Base-by-base conservation (phyloP, 1,139 yeast genomes). In the Nakaseomyces uthaithaninus region DNA sequence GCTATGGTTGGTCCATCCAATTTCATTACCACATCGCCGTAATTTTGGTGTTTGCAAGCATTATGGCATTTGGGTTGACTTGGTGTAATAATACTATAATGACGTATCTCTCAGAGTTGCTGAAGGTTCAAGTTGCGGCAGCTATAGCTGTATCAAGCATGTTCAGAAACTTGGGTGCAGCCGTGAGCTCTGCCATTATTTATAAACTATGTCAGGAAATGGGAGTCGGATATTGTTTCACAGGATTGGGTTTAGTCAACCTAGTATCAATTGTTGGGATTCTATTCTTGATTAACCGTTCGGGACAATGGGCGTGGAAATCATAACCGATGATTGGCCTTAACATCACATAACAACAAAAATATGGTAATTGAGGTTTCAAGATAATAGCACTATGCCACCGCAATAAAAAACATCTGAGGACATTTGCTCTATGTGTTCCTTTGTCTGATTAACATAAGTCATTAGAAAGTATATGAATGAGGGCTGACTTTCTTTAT, bases 201-300 rank as follows among this genome's bases (percentile, higher is more conserved):
- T 66, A 68, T 4, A 62, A 55, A 15, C 47, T 75, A 10, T 62
- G 68, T 8, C 42, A 54, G 6, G 54, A 50, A 39, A 73, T 75
- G 72, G 78, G 78, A 0, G 64, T 65, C 45, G 80, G 79, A 0
- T 75, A 79, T 79, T 73, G 77, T 44, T 75, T 75, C 47, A 72
- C 78, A 1, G 78, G 78, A 0, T 55, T 74, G 19, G 78, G 72
- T 1, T 45, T 72, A 4, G 55, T 69, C 27, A 66, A 71, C 43
- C 26, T 69, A 10, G 39, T 69, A 10, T 48, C 63, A 3, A 38
- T 54, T 11, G 18, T 43, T 17, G 49, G 51, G 6, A 50, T 52
- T n/a, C 37, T 43, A 14, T 51, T 50, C 37, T 36, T 57, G 24
- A 49, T 55, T 23, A 45, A 40, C 45, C 44, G 47, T 43, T 45